Evolutionary conservation across 2,329 filamentous ascomycete genomes (phyloP).

Genomic region (Beauveria asiatica): DNA sequence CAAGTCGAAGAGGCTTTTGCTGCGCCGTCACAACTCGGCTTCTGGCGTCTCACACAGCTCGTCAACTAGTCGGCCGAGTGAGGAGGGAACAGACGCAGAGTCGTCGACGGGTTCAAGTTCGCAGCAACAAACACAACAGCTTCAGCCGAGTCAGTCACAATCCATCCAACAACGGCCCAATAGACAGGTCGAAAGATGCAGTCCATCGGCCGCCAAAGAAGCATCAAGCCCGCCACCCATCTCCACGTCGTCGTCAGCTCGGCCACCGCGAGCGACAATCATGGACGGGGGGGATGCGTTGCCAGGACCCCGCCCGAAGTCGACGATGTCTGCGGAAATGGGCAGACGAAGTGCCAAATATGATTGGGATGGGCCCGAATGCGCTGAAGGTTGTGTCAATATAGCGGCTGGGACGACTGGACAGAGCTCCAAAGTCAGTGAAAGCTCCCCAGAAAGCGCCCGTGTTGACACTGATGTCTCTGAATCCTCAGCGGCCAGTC

Average conservation of each 20-base stretch:
- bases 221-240: background rate
- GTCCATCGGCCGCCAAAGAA: background rate
- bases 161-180: background rate
- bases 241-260: background rate
- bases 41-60: constrained; percentile 9
- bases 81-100: background rate
- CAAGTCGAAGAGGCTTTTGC: constrained; percentile 25
- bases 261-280: background rate
- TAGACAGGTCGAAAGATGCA: background rate
- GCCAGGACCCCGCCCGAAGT: background rate
- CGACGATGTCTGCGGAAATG: background rate
- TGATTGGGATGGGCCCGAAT: background rate
- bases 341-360: background rate
- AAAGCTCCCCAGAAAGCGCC: background rate
- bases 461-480: background rate
- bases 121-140: background rate
- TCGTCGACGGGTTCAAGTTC: background rate
- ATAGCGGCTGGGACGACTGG: background rate
- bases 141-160: background rate
- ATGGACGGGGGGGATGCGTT: background rate
- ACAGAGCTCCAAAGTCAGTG: background rate
- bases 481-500: background rate
- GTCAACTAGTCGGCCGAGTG: constrained; percentile 9
- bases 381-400: background rate
- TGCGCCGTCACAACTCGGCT: constrained; percentile 9